Evolutionary conservation across 352 stramenopile species (phyloP), one percentile per base, ranked within the genome.

Genomic region (Globisporangium canariense): DNA sequence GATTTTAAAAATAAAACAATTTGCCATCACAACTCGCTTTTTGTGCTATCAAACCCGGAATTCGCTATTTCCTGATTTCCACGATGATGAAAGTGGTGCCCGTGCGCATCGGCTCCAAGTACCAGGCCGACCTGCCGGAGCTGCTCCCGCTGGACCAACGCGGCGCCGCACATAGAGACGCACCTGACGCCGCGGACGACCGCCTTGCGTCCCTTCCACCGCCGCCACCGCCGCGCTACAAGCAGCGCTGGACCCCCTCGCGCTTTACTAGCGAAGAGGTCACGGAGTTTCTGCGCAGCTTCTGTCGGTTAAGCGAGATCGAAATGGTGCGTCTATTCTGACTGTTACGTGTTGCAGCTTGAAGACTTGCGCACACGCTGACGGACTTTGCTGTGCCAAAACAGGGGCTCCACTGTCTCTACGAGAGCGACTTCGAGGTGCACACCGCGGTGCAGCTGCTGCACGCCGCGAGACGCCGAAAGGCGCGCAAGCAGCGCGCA

Each of bases 401-500:
- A 51, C 45, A 92, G 83, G 83, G 77, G 14, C 75, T 90, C 9
- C 76, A 78, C 47, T 86, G 78, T 58, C 74, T 92, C 20, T 78
- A 79, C 66, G 78, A 83, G n/a, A 74, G 72, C 32, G 67, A 79
- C 14, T 90, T 83, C 50, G 64, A 89, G 38, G 59, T 83, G 20
- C 41, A 68, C 25, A 78, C 74, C 34, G 79, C 79, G 0, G 67
- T 70, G 34, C 51, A 70, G 36, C 61, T 86, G 20, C 67, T 92
- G 32, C 69, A 73, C 22, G 52, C 52, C 10, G 64, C 69, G 50
- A 77, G 83, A 30, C 70, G 72, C 18, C 41, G 70, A 45, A 63
- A 67, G 34, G 62, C 67, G 14, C 74, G 67, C 53, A 63, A 55
- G 4, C 55, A 68, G 43, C 64, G 65, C 8, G 46, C 77, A 56